Evolutionary conservation across 441 rosid genomes (phyloP).

Genomic region (Flueggea neowawraea): DNA sequence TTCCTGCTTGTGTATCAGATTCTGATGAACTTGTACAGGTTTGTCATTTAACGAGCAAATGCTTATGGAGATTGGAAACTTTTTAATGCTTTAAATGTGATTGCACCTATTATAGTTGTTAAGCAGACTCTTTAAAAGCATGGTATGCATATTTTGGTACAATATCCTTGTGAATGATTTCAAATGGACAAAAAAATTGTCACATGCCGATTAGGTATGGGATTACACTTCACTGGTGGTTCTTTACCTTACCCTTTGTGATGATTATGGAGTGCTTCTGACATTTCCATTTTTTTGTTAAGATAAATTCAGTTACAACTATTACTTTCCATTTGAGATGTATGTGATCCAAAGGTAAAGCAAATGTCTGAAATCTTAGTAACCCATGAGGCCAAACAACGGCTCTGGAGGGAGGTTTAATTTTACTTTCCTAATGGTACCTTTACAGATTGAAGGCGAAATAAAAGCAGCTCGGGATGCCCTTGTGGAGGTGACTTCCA

Average conservation of each 20-base stretch:
- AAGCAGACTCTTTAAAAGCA: too few species aligned
- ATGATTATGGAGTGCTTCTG: neutral
- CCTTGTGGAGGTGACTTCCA: slow-evolving; percentile 84
- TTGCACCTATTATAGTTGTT: neutral
- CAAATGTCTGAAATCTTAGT: slow-evolving; percentile 8
- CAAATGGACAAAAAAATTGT: too few species aligned
- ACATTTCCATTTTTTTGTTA: neutral
- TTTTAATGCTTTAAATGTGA: slow-evolving; percentile 6
- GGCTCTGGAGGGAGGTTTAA: slow-evolving; percentile 6
- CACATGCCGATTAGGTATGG: too few species aligned
- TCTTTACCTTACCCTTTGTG: too few species aligned
- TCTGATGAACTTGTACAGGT: slow-evolving; percentile 88
- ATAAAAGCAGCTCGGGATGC: slow-evolving; percentile 88
- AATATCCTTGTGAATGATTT: neutral
- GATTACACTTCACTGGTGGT: too few species aligned
- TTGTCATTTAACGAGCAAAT: slow-evolving; percentile 17
- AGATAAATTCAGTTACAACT: neutral
- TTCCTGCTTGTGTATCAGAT: slow-evolving; percentile 54
- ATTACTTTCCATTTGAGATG: slow-evolving; percentile 9
- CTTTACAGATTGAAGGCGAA: slow-evolving; percentile 82
- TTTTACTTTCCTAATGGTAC: slow-evolving; percentile 6
- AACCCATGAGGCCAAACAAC: slow-evolving; percentile 8
- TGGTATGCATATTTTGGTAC: neutral
- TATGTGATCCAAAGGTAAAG: slow-evolving; percentile 2
- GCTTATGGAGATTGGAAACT: slow-evolving; percentile 2